Percentiles rank a stretch among this genome's conserved stretches.
Evolutionary conservation across 2,329 filamentous ascomycete species (phyloP).

Genomic region (Xylaria sp.): DNA sequence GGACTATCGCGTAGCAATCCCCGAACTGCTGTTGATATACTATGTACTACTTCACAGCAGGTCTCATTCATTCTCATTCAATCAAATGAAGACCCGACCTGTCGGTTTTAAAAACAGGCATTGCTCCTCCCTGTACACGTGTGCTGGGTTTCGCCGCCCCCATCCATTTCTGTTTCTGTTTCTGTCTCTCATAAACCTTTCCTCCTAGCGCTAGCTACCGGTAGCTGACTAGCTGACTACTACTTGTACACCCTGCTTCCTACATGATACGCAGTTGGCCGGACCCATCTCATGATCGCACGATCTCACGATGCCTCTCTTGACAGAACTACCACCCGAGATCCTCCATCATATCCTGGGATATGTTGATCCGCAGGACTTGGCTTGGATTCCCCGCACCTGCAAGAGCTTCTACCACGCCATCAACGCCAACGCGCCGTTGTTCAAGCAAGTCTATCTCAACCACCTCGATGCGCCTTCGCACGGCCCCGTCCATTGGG

Average conservation of each 20-base stretch:
- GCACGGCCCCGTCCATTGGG: constrained; percentile 52
- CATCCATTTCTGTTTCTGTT: no score
- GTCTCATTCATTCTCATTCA: not conserved
- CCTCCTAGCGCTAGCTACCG: not conserved
- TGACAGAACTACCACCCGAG: constrained; percentile 67
- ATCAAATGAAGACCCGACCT: not conserved
- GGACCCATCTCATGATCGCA: constrained; percentile 26
- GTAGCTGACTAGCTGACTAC: not conserved
- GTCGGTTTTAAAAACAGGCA: constrained; percentile 13
- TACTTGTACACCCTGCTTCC: not conserved
- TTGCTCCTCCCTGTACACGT: not conserved
- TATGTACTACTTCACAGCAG: not conserved
- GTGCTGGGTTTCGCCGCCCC: no score
- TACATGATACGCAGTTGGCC: not conserved
- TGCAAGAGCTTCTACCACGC: constrained; percentile 64
- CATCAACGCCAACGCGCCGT: constrained; percentile 64
- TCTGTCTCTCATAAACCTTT: not conserved
- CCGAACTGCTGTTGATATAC: not conserved
- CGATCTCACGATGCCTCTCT: constrained; percentile 42
- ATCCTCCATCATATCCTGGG: constrained; percentile 70
- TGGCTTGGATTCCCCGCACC: constrained; percentile 61
- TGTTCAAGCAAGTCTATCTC: constrained; percentile 72
- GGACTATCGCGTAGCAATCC: constrained; percentile 9
- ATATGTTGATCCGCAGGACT: constrained; percentile 65
- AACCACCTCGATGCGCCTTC: constrained; percentile 59